Base-by-base conservation (phyloP, 768 basidiomycete species). In the Kockovaella imperatae region DNA sequence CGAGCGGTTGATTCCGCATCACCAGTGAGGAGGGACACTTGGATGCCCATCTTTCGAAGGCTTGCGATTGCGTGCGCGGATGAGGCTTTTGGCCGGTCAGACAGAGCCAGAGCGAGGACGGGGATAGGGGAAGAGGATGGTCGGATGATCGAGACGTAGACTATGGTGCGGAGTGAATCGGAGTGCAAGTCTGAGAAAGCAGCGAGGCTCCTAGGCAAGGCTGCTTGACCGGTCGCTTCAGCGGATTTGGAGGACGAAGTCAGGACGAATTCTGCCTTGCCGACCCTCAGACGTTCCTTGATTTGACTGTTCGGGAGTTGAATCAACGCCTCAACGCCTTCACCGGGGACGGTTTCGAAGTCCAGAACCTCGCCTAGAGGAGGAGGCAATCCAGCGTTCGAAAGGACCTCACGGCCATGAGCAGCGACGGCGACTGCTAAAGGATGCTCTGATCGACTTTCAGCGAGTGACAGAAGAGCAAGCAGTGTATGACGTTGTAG, bases 381-480 rank as follows among this genome's bases (percentile, higher is more conserved):
- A 0, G 75, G 66, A 6, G 74, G 60, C 14, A 74, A 48, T 24
- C 70, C 67, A 42, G 66, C 63, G 21, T 55, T 49, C 10, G 57
- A 43, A 4, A 72, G 50, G n/a, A 55, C 56, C 66, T 64, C 59
- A 13, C 67, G 62, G 4, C 88, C 86, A 66, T 88, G 84, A 0
- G 78, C 72, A 4, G 91, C 87, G 40, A 96, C 83, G 13, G 95
- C 91, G 64, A 87, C 86, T 8, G 93, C 95, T 18, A 99, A 80
- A 2, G 95, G 95, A 64, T 99, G 95, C 68, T 97, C 95, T 0
- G 91, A 96, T 52, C 82, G 81, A 8, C 85, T 83, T 70, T 99
- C 93, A 0, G 88, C 83, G 1, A 83, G 83, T 23, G 84, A 79
- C 30, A 97, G 76, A 77, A 95, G 82, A 2, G 87, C 79, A 13